Base-by-base conservation (phyloP, 306 rosid genomes). In the Spatholobus suberectus region DNA sequence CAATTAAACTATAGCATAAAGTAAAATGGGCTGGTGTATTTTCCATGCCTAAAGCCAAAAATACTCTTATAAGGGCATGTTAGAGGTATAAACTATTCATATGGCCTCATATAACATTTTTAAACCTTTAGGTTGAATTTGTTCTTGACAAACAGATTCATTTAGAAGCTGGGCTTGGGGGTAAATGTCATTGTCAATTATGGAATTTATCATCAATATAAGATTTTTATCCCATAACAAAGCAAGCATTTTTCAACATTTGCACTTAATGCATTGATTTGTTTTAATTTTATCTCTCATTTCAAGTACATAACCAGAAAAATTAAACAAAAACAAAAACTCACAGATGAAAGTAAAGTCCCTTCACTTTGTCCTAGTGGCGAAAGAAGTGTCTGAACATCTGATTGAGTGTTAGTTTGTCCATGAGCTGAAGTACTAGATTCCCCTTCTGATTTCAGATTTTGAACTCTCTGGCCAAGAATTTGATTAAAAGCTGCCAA, bases 401-500 rank as follows among this genome's bases (percentile, higher is more conserved):
- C 98, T 37, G 93, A 88, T 79, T 93, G 99, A 84, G 82, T 82
- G 85, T 89, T 93, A 76, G 89, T 81, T 82, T 95, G 98, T 75
- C 88, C 91, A 76, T 27, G 85, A 58, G 82, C 80, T 34, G 85
- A 85, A 67, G 84, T 81, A 82, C 85, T 69, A 59, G 89, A 72
- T 51, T 90, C 92, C 75, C 54, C 74, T 67, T 88, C 93, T 68
- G 98, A 84, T 78, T 89, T 95, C 75, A 95, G 83, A 76, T 90
- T 90, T 86, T 93, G 94, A 89, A 87, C 87, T 90, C 98, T 90
- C 21, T 81, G 80, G 40, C 82, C 70, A 81, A 95, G 97, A 84
- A 95, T 86, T 69, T 88, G 94, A 86, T 90, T 93, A 82, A 95
- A 95, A 76, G 98, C 95, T 54, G 97, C 91, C 79, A 95, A 76